Percentiles rank a stretch among this genome's conserved stretches.
Evolutionary conservation across 305 asterid species (phyloP).

Genomic region (Fraxinus dipetala): DNA sequence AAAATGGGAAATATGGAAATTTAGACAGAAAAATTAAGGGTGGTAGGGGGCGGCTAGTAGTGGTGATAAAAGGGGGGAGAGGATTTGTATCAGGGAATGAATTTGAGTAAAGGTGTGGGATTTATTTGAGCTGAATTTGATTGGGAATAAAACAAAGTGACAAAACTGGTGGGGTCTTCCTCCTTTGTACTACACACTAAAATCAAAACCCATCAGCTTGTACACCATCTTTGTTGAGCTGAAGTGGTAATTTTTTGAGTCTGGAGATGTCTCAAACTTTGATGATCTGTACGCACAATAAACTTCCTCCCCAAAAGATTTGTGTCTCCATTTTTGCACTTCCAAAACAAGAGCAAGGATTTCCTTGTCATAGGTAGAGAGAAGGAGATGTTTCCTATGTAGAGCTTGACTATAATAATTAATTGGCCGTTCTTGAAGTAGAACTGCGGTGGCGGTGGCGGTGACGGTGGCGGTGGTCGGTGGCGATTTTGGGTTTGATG

Average conservation of each 20-base stretch:
- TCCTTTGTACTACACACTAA: too few species aligned
- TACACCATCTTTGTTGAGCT: too few species aligned
- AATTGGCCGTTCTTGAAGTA: too few species aligned
- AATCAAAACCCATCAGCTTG: not conserved
- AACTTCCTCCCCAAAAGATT: not conserved
- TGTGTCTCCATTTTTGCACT: not conserved
- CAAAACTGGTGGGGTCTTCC: not conserved
- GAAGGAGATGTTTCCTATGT: too few species aligned
- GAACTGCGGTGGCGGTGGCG: too few species aligned
- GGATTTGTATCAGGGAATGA: not conserved
- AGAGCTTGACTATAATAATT: too few species aligned
- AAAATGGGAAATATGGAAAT: not conserved
- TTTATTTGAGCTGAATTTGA: slow-evolving; percentile 45
- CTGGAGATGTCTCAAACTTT: not conserved
- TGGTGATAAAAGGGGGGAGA: slow-evolving; percentile 7
- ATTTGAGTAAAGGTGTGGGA: slow-evolving; percentile 32
- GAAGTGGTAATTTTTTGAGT: too few species aligned
- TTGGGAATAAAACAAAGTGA: not conserved
- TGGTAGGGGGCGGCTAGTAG: slow-evolving; percentile 28
- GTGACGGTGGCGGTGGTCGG: too few species aligned
- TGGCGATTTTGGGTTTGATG: too few species aligned
- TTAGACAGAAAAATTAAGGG: not conserved
- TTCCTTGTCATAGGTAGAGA: too few species aligned
- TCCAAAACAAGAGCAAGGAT: too few species aligned
- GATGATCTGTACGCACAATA: not conserved